Conservation (phyloP, 495 filamentous ascomycete species). For the Aspergillus bridgeri region DNA sequence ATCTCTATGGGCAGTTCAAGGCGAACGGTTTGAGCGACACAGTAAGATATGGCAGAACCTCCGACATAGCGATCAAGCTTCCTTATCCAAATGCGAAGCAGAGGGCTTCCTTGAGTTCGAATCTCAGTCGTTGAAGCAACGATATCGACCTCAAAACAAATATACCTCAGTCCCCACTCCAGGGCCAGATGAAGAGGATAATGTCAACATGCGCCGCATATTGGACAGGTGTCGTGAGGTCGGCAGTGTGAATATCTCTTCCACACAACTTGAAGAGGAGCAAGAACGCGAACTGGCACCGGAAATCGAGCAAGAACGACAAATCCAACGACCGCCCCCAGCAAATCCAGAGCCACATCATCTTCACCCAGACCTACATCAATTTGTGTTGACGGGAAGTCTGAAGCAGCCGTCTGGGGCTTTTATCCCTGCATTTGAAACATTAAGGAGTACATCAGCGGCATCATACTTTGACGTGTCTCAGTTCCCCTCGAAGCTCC, state of each 20-base stretch:
- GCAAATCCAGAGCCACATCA: slow-evolving; percentile 35
- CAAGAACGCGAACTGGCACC: slow-evolving; percentile 66
- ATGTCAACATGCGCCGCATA: slow-evolving; percentile 29
- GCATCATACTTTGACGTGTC: slow-evolving; percentile 23
- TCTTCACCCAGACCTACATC: slow-evolving; percentile 42
- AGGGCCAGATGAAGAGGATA: not conserved
- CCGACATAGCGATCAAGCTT: not conserved
- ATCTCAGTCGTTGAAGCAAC: slow-evolving; percentile 40
- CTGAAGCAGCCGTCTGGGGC: slow-evolving; percentile 21
- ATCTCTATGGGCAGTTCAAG: slow-evolving; percentile 60
- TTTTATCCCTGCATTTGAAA: slow-evolving; percentile 47
- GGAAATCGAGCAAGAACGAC: slow-evolving; percentile 57
- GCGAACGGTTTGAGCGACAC: slow-evolving; percentile 40
- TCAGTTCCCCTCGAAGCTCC: slow-evolving; percentile 40
- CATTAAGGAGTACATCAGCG: slow-evolving; percentile 40
- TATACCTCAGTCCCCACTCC: not conserved
- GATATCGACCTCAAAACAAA: slow-evolving; percentile 29
- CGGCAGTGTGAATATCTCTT: slow-evolving; percentile 25
- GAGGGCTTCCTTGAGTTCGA: slow-evolving; percentile 47
- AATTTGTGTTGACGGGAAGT: slow-evolving; percentile 32
- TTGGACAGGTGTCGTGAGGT: slow-evolving; percentile 43
- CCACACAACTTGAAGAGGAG: slow-evolving; percentile 57
- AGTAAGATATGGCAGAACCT: slow-evolving; percentile 19
- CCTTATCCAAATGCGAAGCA: slow-evolving; percentile 26
- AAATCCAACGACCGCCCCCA: slow-evolving; percentile 47